Base-by-base conservation (phyloP, 2,329 filamentous ascomycete species). In the Curvularia verruculosa region DNA sequence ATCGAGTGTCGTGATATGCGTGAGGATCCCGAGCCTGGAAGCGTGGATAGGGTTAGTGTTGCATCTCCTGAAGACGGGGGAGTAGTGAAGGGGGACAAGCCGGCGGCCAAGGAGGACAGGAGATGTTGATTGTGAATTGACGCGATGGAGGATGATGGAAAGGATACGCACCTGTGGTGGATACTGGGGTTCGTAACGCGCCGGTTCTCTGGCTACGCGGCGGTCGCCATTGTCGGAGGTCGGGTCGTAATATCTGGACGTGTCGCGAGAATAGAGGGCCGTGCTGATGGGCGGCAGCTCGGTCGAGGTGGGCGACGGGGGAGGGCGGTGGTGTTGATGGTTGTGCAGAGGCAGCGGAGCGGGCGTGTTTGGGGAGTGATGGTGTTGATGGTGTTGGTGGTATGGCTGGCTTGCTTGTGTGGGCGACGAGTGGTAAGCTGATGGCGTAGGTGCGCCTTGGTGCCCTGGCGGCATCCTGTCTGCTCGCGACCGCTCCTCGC, bases 241-340 rank as follows among this genome's bases (percentile, higher is more conserved):
- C 7, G 80, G 81, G 67, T 82, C 81, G 73, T 82, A 82, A 74
- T 82, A 82, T 67, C 76, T 77, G 52, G 78, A 77, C 18, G 73
- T 71, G 60, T 78, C 77, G 69, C 78, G 77, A 52, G 66, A 51
- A 63, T 77, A 75, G 61, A 75, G 60, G 67, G 73, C 73, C 54
- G 74, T 71, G 68, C 65, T 70, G 66, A 78, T 73, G 63, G 76
- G 70, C 58, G 76, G 78, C 44, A 79, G 72, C 60, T 75, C 75
- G 61, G 75, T 67, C 52, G 75, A 75, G 41, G 70, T 55, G 37
- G 79, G 78, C 50, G 75, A 59, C 12, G 49, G 43, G 6, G 61
- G 57, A 21, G 57, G 56, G 50, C 52, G 58, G 47, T 57, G 69
- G 53, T 59, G 58, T 62, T 62, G 66, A 60, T 63, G 59, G 53